Base-by-base conservation (phyloP, 2,329 filamentous ascomycete species). In the Emmonsiellopsis sp. region DNA sequence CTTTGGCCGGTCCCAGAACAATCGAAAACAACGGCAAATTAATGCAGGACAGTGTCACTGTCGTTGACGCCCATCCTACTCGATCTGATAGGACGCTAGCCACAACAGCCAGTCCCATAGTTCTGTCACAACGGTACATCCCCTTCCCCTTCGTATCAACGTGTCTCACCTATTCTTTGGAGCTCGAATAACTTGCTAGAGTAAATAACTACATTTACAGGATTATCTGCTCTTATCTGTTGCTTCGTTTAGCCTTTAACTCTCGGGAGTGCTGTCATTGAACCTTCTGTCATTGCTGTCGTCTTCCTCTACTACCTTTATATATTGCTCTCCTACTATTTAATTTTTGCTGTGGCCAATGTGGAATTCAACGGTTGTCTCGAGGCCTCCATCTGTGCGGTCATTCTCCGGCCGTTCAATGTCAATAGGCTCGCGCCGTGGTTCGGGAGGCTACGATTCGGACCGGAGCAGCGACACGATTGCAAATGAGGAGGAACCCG, bases 381-480 rank as follows among this genome's bases (percentile, higher is more conserved):
- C 46, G 13, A 43, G 34, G 36, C 44, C 50, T 33, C 50, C 50
- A 7, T 52, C 50, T 6, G 27, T 52, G 36, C 50, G 43, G 42
- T 52, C 50, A 11, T 11, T 45, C 10, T 45, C 50, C 33, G 36
- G n/a, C 36, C 51, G 51, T 8, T 53, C 51, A 6, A 42, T 48
- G 42, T 34, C 33, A 13, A 11, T 34, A 40, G 33, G 34, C n/a
- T 48, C 43, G 32, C 51, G 36, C n/a, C 34, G 33, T 11, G 37
- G 37, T 13, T 53, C 36, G 4, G 39, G 49, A 7, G 51, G 44
- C 13, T 53, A 53, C 36, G 44, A 53, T 33, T 53, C 51, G 6
- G 51, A 53, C 17, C 32, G 36, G 36, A 53, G 51, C 34, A 53
- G 51, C 36, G 51, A 53, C 8, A 48, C 80, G 8, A 44, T 44